Base-by-base conservation (phyloP, 345 rosid genomes). In the Hibiscus trionum region DNA sequence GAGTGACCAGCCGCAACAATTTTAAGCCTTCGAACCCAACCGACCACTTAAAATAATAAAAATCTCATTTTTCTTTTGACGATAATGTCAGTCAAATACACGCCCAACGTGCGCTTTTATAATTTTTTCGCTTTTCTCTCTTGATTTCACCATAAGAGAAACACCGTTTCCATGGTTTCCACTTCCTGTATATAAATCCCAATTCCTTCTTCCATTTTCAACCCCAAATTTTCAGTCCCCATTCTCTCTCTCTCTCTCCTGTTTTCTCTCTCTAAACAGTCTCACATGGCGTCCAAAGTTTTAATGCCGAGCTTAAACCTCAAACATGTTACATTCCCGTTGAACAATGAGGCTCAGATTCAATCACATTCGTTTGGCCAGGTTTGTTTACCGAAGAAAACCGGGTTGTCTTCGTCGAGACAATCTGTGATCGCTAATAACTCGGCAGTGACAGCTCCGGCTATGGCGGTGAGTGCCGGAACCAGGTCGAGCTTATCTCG, bases 261-360 rank as follows among this genome's bases (percentile, higher is more conserved):
- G 58, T 31, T 61, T 11, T 57, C 12, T 21, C 31, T 19, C 27
- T 56, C 14, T 21, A 9, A 10, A 14, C 3, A 9, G 27, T 11
- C 57, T 24, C 33, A 1, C 62, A 85, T 87, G 90, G 88, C 91
- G 44, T 66, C 83, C 46, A 85, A 80, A 56, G 31, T 76, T 9
- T 72, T 75, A 29, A 75, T 82, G 81, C 80, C 77, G 46, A 85
- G 33, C 80, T 76, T 84, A 53, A 77, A 70, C 26, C 67, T 47
- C 57, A 78, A 63, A 31, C 67, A 67, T 53, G 19, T 33, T 33
- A 4, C 35, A n/a, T 61, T 39, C 21, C 27, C 71, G 11, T 72
- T 19, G 27, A 62, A 70, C 27, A 61, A 17, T 59, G 11, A 26
- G 0, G 19, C 39, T 21, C 47, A 24, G 19, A 19, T 55, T 57